Percentiles rank a stretch among this genome's conserved stretches.
Evolutionary conservation across 371 early-diverging fungal species (phyloP).

Genomic region (Mortierella sp.): DNA sequence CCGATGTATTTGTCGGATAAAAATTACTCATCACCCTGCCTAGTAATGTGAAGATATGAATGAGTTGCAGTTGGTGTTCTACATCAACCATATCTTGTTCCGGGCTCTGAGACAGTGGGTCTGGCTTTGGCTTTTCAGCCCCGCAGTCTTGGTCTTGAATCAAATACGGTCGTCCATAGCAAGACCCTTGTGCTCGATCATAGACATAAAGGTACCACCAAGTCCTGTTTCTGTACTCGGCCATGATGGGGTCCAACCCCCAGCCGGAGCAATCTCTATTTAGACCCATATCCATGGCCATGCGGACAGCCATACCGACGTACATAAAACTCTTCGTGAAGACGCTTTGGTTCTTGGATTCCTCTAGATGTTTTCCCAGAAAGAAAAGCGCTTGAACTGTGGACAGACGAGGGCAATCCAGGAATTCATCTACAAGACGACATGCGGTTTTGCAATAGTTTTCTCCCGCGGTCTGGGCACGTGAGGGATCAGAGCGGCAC

Average conservation of each 20-base stretch:
- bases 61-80: background rate
- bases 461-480: constrained; percentile 18
- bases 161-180: constrained; percentile 13
- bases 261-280: constrained; percentile 17
- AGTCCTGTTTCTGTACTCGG: constrained; percentile 8
- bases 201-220: constrained; percentile 20
- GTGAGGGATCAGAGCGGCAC: constrained; percentile 15
- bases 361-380: constrained; percentile 13
- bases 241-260: constrained; percentile 9
- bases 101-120: constrained; percentile 5
- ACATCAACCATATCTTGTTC: constrained; percentile 9
- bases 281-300: constrained; percentile 18
- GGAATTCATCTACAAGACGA: constrained; percentile 12
- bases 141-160: constrained; percentile 22
- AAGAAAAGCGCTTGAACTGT: constrained; percentile 11
- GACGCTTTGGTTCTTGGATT: constrained; percentile 13
- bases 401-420: constrained; percentile 14
- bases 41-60: constrained; percentile 2
- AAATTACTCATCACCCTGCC: constrained; percentile 14
- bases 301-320: constrained; percentile 16
- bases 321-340: constrained; percentile 14
- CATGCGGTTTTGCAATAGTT: constrained; percentile 13
- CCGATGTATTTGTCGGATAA: constrained; percentile 10
- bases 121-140: constrained; percentile 12
- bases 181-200: constrained; percentile 9